A percentile compares a stretch with the other conserved stretches of the same genome.
Evolutionary conservation across 2,329 filamentous ascomycete species (phyloP).

Genomic region (Colletotrichum sublineola): DNA sequence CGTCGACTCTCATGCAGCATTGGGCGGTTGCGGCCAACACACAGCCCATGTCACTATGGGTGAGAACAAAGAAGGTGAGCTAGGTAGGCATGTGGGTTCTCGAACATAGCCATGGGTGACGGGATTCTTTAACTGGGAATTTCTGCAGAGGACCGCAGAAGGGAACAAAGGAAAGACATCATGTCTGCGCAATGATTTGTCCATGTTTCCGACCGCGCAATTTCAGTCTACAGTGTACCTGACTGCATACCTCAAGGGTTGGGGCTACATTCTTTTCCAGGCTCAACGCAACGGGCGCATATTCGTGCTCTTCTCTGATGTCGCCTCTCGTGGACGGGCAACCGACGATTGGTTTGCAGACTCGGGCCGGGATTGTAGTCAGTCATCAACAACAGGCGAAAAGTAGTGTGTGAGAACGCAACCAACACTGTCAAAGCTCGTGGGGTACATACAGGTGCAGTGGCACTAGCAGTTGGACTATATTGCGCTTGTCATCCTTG

Average conservation of each 20-base stretch:
- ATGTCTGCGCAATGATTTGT: conserved; percentile 37
- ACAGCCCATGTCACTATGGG: conserved; percentile 33
- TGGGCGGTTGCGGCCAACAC: conserved; percentile 40
- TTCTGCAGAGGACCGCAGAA: conserved; percentile 32
- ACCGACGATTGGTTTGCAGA: background rate
- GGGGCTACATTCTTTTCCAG: background rate
- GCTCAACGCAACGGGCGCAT: conserved; percentile 17
- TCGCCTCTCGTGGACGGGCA: background rate
- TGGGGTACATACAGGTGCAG: conserved; percentile 16
- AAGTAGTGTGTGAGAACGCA: background rate
- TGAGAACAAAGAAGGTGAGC: conserved; percentile 40
- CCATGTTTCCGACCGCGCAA: conserved; percentile 35
- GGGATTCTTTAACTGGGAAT: conserved; percentile 12
- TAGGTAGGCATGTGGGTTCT: conserved; percentile 30
- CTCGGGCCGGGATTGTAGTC: no score
- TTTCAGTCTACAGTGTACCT: conserved; percentile 16
- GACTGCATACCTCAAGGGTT: conserved; percentile 9
- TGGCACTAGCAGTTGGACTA: conserved; percentile 13
- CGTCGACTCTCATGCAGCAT: conserved; percentile 35
- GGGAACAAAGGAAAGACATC: conserved; percentile 38
- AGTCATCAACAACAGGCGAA: background rate
- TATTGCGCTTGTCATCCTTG: conserved; percentile 6
- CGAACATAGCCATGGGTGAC: conserved; percentile 25
- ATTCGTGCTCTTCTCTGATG: background rate
- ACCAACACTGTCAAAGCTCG: conserved; percentile 24